A percentile compares a stretch with the other conserved stretches of the same genome.
phyloP scores from a whole-genome alignment of 192 early-diverging fungal species.

The Spizellomyces sp. region DNA sequence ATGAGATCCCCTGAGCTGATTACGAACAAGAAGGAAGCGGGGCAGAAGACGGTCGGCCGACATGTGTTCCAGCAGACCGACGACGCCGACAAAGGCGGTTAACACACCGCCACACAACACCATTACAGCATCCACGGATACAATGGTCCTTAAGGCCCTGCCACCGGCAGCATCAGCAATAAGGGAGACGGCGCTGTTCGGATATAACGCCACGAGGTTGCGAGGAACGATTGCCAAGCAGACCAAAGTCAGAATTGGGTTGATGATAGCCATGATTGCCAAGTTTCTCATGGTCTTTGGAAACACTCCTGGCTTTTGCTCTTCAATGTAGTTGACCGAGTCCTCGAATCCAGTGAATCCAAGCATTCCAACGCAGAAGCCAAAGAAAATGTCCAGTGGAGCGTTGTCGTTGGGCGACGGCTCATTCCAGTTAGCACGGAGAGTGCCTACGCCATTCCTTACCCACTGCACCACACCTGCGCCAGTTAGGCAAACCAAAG shows the following conservation, averaged over 20 bases:
- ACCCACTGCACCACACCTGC: constrained; percentile 47
- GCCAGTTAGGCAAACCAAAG: constrained; percentile 45
- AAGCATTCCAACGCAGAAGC: constrained; percentile 59
- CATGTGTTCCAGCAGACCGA: constrained; percentile 54
- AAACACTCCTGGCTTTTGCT: constrained; percentile 57
- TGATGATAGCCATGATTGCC: constrained; percentile 46
- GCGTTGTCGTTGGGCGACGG: constrained; percentile 34
- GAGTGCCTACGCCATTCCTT: constrained; percentile 36
- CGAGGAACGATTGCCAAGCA: constrained; percentile 50
- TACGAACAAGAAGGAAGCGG: constrained; percentile 45
- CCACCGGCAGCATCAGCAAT: constrained; percentile 35
- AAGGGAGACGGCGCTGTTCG: constrained; percentile 44
- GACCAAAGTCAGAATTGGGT: constrained; percentile 52
- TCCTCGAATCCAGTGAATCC: too few relatives aligned
- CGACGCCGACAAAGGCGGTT: constrained; percentile 56
- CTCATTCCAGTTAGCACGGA: constrained; percentile 50
- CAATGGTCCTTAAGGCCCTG: constrained; percentile 41
- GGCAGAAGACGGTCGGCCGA: constrained; percentile 56
- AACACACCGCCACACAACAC: constrained; percentile 63
- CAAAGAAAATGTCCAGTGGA: constrained; percentile 48
- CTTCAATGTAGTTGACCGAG: constrained; percentile 54
- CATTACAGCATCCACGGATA: constrained; percentile 59
- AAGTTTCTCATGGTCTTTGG: constrained; percentile 62
- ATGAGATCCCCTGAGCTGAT: constrained; percentile 34
- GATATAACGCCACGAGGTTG: constrained; percentile 37